These are phyloP conservation scores for Davidsoniella neocaledoniae DNA, from an alignment of 2,329 filamentous ascomycete genomes.

Conservation along the genomic window DNA sequence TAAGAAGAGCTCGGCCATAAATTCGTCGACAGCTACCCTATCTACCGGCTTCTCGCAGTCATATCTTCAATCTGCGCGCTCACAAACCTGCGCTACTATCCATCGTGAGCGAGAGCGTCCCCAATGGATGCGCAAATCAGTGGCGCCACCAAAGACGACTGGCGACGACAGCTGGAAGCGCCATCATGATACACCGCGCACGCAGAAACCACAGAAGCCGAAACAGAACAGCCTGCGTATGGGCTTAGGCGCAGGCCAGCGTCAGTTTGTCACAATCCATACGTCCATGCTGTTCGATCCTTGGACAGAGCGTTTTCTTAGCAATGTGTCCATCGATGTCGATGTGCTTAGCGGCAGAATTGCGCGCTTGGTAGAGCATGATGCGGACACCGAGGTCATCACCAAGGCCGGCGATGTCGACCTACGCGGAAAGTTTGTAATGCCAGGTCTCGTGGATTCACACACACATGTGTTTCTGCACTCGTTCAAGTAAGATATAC, in stretches of 20 bases:
- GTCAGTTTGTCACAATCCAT: constrained; percentile 22
- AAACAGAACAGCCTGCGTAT: background rate
- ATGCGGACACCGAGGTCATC: constrained; percentile 16
- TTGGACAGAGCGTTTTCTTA: constrained; percentile 23
- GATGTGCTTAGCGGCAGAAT: constrained; percentile 25
- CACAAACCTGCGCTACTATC: background rate
- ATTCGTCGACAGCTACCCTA: no score
- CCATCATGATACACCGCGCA: background rate
- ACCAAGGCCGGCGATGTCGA: constrained; percentile 28
- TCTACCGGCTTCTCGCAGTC: no score
- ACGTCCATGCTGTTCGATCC: constrained; percentile 32
- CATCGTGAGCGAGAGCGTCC: no score
- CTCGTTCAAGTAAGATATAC: constrained; percentile 23
- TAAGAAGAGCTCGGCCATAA: no score
- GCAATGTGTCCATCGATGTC: constrained; percentile 27
- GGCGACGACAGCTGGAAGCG: constrained; percentile 6
- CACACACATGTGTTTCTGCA: constrained; percentile 42
- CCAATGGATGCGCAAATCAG: no score
- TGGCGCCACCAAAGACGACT: background rate
- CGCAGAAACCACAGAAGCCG: constrained; percentile 1
- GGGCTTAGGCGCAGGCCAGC: background rate
- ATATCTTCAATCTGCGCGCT: background rate
- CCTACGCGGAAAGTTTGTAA: constrained; percentile 32
- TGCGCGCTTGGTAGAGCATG: constrained; percentile 19
- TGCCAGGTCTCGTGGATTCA: constrained; percentile 37